Conservation (phyloP, 176 grass and related monocot genomes). For the Typha latifolia region DNA sequence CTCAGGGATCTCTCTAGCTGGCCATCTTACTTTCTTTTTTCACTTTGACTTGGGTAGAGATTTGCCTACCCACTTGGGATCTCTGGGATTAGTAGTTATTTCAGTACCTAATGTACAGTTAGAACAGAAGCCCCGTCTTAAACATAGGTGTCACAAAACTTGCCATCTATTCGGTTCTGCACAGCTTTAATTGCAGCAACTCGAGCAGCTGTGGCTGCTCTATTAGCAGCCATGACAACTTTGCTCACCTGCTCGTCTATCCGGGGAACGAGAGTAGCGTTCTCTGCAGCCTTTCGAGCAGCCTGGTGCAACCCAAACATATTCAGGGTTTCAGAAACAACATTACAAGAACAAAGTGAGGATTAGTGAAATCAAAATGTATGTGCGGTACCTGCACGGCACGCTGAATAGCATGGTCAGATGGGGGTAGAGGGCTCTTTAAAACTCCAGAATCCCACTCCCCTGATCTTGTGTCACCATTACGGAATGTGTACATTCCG, state of each 20-base stretch:
- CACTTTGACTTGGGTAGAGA: slow-evolving; percentile 41
- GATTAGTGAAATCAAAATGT: background rate
- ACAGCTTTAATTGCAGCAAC: slow-evolving; percentile 66
- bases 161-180: slow-evolving; percentile 68
- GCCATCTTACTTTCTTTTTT: slow-evolving; percentile 8
- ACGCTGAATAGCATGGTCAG: slow-evolving; percentile 36
- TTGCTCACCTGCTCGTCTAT: slow-evolving; percentile 57
- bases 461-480: slow-evolving; percentile 42
- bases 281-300: slow-evolving; percentile 41
- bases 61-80: slow-evolving; percentile 45
- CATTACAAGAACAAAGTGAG: background rate
- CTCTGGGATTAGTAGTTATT: slow-evolving; percentile 28
- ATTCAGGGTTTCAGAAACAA: slow-evolving; percentile 10
- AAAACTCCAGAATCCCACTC: slow-evolving; percentile 57
- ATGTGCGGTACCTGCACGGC: slow-evolving; percentile 37
- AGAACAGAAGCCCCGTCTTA: slow-evolving; percentile 7
- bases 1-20: slow-evolving; percentile 15
- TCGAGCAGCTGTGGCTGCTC: slow-evolving; percentile 59
- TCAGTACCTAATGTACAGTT: slow-evolving; percentile 43
- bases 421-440: slow-evolving; percentile 21
- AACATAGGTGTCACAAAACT: slow-evolving; percentile 43
- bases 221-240: slow-evolving; percentile 44
- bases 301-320: slow-evolving; percentile 28
- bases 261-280: slow-evolving; percentile 26
- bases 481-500: slow-evolving; percentile 56